These are phyloP conservation scores for Auriscalpium vulgare DNA, from an alignment of 768 basidiomycete genomes.

Conservation along the genomic window DNA sequence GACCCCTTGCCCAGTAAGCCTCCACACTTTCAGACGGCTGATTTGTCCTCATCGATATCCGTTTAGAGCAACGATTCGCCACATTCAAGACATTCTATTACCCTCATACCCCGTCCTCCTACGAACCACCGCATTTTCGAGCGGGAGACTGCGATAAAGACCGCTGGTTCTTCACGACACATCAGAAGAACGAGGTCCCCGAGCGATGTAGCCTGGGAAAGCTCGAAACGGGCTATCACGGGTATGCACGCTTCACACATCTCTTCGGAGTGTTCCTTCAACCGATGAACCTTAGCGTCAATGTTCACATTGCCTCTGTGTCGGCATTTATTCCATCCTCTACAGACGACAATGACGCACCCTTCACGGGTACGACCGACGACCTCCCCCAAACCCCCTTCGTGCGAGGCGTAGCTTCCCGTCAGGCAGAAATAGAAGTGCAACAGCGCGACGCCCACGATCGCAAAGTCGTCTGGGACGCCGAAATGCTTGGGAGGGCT, in stretches of 20 bases:
- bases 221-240: slow-evolving; percentile 66
- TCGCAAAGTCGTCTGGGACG: slow-evolving; percentile 62
- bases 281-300: slow-evolving; percentile 38
- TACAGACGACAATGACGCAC: slow-evolving; percentile 44
- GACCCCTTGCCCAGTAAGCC: slow-evolving; percentile 66
- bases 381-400: slow-evolving; percentile 39
- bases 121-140: slow-evolving; percentile 77
- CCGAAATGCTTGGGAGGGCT: slow-evolving; percentile 28
- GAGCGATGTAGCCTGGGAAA: slow-evolving; percentile 65
- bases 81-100: slow-evolving; percentile 86
- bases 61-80: slow-evolving; percentile 69
- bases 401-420: slow-evolving; percentile 45
- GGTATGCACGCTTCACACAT: slow-evolving; percentile 32
- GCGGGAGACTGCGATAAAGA: slow-evolving; percentile 65
- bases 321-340: slow-evolving; percentile 64
- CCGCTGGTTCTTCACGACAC: slow-evolving; percentile 78
- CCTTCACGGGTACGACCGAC: slow-evolving; percentile 40
- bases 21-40: not conserved
- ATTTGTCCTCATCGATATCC: not conserved
- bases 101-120: slow-evolving; percentile 68
- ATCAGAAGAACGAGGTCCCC: slow-evolving; percentile 61
- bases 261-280: not conserved
- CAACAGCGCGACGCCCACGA: slow-evolving; percentile 55
- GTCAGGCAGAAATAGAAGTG: slow-evolving; percentile 46
- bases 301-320: slow-evolving; percentile 65